Evolutionary conservation across 176 grass and related monocot genomes (phyloP), one percentile per base, ranked within the genome.

Genomic region (Melocanna baccifera): DNA sequence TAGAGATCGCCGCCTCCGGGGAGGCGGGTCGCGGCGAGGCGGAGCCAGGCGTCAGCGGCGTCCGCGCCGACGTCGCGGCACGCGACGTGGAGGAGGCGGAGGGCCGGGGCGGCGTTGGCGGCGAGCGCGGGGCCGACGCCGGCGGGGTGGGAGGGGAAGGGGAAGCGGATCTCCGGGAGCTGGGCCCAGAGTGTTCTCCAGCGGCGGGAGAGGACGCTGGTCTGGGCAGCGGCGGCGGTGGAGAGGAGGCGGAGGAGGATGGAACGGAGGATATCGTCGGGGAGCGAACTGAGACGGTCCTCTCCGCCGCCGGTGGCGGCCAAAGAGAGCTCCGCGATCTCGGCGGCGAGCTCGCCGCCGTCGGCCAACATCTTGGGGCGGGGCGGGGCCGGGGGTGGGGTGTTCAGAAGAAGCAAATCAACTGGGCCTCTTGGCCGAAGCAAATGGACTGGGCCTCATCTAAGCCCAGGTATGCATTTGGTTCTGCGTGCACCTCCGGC

Each of bases 141-240:
- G 20, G 23, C 26, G 2, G 67, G 69, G 25, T 32, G 1, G 25
- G 53, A 83, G 67, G 71, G 69, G 70, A 75, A 84, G 11, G 29
- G 70, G 32, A 64, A 62, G 70, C 28, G 82, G 13, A 84, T 45
- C 55, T 34, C 58, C 28, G 70, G 46, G 70, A 84, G 70, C 57
- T 50, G 55, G 82, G 72, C 12, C 42, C 42, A 75, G 55, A 84
- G 25, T 40, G 58, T 28, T 56, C 57, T 57, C 59, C 69, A 85
- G 40, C 57, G 82, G 71, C 43, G 73, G 71, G 62, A 85, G 62
- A 67, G 71, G 56, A 85, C 19, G 82, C 50, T 42, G 79, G 79
- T 81, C 65, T 50, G 48, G 12, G 76, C 57, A 23, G 76, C 40
- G 15, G 59, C 41, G 76, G 41, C 39, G 41, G 76, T 79, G 59